phyloP scores from a whole-genome alignment of 495 filamentous ascomycete species.

The Aspergillus incahuasiensis region DNA sequence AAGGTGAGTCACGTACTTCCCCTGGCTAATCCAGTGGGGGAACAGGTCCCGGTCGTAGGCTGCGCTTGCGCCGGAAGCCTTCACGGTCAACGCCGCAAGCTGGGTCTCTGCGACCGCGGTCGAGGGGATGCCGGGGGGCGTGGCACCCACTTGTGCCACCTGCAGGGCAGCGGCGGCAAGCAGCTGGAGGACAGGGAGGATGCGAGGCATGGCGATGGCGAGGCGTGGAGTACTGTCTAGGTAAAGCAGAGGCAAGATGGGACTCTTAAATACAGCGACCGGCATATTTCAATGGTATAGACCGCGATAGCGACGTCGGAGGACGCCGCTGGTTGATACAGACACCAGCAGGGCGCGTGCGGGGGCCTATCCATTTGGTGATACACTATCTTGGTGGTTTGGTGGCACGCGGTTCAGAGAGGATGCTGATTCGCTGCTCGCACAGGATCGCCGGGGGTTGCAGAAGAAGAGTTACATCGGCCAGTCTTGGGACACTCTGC shows the following conservation, averaged over 20 bases:
- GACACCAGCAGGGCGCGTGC: background rate
- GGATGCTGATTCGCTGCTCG: background rate
- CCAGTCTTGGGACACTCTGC: background rate
- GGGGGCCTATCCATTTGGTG: background rate
- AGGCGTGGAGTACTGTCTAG: background rate
- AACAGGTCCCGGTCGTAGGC: slow-evolving; percentile 60
- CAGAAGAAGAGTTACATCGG: slow-evolving; percentile 5
- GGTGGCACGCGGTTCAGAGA: background rate
- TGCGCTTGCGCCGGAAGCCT: slow-evolving; percentile 46
- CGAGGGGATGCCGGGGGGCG: slow-evolving; percentile 56
- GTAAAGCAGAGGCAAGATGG: background rate
- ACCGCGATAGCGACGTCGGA: background rate
- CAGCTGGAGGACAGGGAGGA: slow-evolving; percentile 5
- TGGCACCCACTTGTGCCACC: slow-evolving; percentile 17
- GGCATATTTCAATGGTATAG: background rate
- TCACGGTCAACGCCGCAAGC: slow-evolving; percentile 52
- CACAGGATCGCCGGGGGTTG: background rate
- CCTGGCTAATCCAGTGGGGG: slow-evolving; percentile 62
- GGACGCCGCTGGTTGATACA: background rate
- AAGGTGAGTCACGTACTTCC: slow-evolving; percentile 9
- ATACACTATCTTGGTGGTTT: background rate
- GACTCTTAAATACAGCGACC: background rate
- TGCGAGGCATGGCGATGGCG: background rate
- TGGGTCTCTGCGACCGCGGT: slow-evolving; percentile 46
- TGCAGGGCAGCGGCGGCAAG: slow-evolving; percentile 8